Conservation (phyloP, 805 yeast genomes). For the Wickerhamiella kurtzmanii region DNA sequence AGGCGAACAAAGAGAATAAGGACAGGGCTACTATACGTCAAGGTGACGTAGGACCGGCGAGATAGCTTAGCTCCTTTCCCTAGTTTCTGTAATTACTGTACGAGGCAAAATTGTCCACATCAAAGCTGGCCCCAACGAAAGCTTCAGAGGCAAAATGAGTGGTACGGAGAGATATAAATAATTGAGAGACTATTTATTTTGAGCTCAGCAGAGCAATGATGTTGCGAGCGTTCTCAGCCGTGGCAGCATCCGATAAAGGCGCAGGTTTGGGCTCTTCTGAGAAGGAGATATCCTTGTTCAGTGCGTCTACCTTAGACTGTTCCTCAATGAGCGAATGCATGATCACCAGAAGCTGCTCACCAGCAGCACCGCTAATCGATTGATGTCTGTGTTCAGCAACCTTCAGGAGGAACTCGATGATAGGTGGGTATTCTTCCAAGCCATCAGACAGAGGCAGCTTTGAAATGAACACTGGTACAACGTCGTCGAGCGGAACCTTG, state of each 20-base stretch:
- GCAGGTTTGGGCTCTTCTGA: slow-evolving; percentile 69
- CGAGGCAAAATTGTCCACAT: no score
- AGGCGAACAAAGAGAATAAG: no score
- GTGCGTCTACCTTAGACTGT: slow-evolving; percentile 58
- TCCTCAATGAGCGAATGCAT: slow-evolving; percentile 60
- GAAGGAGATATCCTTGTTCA: slow-evolving; percentile 61
- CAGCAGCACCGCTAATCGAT: slow-evolving; percentile 21
- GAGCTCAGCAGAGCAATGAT: slow-evolving; percentile 48
- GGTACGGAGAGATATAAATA: background rate
- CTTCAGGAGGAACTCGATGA: slow-evolving; percentile 61
- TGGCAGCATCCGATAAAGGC: slow-evolving; percentile 63
- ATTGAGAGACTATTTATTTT: background rate
- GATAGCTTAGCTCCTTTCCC: no score
- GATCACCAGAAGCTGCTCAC: slow-evolving; percentile 41
- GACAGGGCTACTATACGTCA: no score
- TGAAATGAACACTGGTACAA: slow-evolving; percentile 57
- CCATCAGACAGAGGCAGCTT: slow-evolving; percentile 82
- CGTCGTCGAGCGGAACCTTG: slow-evolving; percentile 57
- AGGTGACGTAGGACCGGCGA: no score
- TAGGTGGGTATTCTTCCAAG: slow-evolving; percentile 84
- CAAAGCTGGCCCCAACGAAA: no score
- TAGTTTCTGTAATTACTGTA: no score
- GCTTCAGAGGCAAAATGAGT: no score
- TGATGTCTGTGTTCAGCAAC: slow-evolving; percentile 47
- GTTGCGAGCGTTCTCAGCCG: slow-evolving; percentile 49